Evolutionary conservation across 129 eudicot genomes (phyloP), one percentile per base, ranked within the genome.

Genomic region (Erigeron canadensis): DNA sequence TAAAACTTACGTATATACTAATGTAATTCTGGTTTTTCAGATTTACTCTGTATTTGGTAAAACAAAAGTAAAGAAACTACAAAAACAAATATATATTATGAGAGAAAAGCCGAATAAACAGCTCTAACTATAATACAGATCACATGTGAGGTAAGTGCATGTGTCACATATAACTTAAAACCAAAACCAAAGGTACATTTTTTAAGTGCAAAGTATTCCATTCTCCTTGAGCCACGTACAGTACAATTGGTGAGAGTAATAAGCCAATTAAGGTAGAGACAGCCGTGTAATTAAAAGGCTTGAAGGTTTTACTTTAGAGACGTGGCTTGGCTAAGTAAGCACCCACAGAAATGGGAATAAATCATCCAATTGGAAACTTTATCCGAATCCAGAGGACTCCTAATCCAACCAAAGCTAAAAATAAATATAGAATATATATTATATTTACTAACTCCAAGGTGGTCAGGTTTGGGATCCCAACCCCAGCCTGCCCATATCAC

Each of bases 391-490:
- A 69, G 21, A 77, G 77, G 83, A 81, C 44, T 23, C 40, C 60
- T 42, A 22, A 48, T 38, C 59, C 74, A 75, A 10, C 74, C 56
- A 63, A 70, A 69, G 48, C 43, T 16, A 58, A 67, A 56, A 67
- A 54, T 55, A 10, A 64, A 10, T 22, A 22, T 15, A 53, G 22
- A 75, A 43, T 56, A n/a, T 71, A 81, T 40, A 18, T 71, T 83
- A 78, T 59, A n/a, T 81, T 84, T 83, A 75, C 67, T 58, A 44
- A 74, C 73, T 81, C 83, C 81, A 81, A 86, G 86, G 87, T 80
- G 87, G 80, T 80, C 87, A 80, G 84, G 75, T 77, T 83, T 86
- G 81, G 84, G 84, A 86, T 86, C 91, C 86, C 82, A 78, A 78
- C 73, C 80, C 55, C 44, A 19, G n/a, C 53, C 44, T 43, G n/a